Percentiles rank a stretch among this genome's conserved stretches.
These are phyloP conservation scores for Trichoderma afroharzianum DNA, from an alignment of 2,329 filamentous ascomycete species.

Conservation along the genomic window DNA sequence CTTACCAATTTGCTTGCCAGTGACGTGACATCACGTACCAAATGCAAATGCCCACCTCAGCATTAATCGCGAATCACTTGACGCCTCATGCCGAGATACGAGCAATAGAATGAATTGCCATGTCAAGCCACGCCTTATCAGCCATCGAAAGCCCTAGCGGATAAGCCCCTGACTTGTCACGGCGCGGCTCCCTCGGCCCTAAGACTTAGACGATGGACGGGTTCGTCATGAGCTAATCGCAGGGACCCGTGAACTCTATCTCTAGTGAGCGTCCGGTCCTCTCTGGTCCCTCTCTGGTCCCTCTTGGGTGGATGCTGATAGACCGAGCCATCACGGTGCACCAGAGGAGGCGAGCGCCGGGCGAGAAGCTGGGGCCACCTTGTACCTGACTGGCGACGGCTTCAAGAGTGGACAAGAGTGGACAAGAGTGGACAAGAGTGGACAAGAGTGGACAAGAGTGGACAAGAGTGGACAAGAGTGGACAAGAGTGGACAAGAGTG, in stretches of 20 bases:
- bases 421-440: not conserved
- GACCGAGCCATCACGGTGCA: not conserved
- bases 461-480: not conserved
- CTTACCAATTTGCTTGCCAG: not conserved
- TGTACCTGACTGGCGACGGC: not conserved
- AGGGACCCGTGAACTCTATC: slow-evolving; percentile 12
- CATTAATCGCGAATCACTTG: not conserved
- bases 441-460: not conserved
- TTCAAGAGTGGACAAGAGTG: not conserved
- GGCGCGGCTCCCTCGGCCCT: not conserved
- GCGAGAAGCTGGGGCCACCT: not conserved
- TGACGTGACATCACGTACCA: not conserved
- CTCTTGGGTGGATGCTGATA: not conserved
- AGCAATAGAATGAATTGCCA: not conserved
- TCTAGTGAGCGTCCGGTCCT: not conserved
- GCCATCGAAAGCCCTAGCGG: not conserved
- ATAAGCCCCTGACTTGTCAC: not conserved
- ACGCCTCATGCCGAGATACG: not conserved
- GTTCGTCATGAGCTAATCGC: not conserved
- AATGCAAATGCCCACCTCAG: not conserved
- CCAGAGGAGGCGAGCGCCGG: not conserved
- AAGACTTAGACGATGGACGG: not conserved
- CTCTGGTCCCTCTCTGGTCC: not conserved
- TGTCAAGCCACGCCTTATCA: not conserved
- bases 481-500: not conserved